Evolutionary conservation across 1,139 yeast species (phyloP), one percentile per base, ranked within the genome.

Genomic region (Magnusiomyces ingens): DNA sequence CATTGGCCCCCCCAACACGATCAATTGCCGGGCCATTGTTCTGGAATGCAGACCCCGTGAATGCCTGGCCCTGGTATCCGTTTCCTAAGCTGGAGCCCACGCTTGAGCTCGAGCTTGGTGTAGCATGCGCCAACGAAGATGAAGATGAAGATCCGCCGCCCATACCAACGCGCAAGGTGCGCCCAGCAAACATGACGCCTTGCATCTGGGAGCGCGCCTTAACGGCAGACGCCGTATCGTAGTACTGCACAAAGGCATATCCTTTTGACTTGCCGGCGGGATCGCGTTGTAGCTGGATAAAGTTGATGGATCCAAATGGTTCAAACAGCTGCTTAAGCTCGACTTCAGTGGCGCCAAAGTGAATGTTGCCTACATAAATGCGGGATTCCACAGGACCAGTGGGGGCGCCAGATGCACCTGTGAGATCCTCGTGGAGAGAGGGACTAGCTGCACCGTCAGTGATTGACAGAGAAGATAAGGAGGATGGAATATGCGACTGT

Each of bases 261-360:
- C 73, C 73, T 50, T 68, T 64, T 29, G 71, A 67, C 44, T 66
- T 60, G n/a, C 72, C 71, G 11, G 63, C 59, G n/a, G 59, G 61
- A 32, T 68, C 71, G 42, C 62, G 60, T 51, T 65, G 71, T 11
- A 70, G 56, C 13, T 56, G 58, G 22, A 69, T 67, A 45, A 58
- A 60, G 44, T 66, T 68, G 17, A 71, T 62, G 29, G 60, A 59
- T 11, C 74, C 74, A 57, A 66, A 70, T 18, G 71, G 63, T 44
- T 65, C 64, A 56, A 70, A 70, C 32, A 67, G 59, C 50, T 64
- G 64, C 43, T 59, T 56, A 38, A 71, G 51, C 42, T 68, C 73
- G 43, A 64, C 60, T 53, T 70, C 73, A 13, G 63, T 60, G 38
- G 70, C 59, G 8, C 61, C 63, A 57, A 66, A 66, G 53, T 67